Evolutionary conservation across 1,284 basidiomycete species (phyloP), one percentile per base, ranked within the genome.

Genomic region (Pseudozyma sp.): DNA sequence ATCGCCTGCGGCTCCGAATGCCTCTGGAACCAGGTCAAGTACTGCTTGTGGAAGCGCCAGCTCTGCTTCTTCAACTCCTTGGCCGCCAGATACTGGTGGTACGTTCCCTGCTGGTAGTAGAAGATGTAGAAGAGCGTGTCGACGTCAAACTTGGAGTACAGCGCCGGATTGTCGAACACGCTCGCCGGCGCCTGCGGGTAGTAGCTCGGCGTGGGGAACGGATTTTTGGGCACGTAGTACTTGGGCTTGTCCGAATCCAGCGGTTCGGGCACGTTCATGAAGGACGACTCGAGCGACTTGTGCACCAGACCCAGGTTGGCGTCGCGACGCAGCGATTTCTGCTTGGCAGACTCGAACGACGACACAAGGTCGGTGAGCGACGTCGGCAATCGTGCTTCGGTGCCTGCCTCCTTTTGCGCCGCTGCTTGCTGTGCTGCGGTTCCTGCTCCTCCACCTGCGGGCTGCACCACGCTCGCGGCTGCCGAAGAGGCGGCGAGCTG

Each of bases 1-100:
- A 99, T 98, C 5, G 94, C 94, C 84, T 97, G 94, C n/a, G 97
- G 97, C 84, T 99, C 95, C 24, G 94, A 95, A 82, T 97, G 94
- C 55, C 97, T 90, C 86, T 99, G 97, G 90, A 99, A 99, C 97
- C 97, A 99, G 40, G 97, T 99, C 69, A 99, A 87, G 85, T 98
- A 99, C 86, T 99, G 98, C 78, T 97, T 94, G 85, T 99, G 97
- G 88, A 99, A 99, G 58, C 97, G 90, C 97, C 97, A 99, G 60
- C 93, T 95, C 85, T 98, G 96, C 67, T 93, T 90, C 87, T 99
- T 99, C 70, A 99, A 87, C 86, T 99, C 97, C 83, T 94, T 94
- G 7, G 97, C 97, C 1, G 97, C 96, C 52, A 98, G 90, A 86
- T 92, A 97, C 92, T 97, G 95, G 85, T 96, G 94, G 87, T 97